A percentile compares a stretch with the other conserved stretches of the same genome.
Evolutionary conservation across 1,284 basidiomycete genomes (phyloP).

Genomic region (Malassezia japonica): DNA sequence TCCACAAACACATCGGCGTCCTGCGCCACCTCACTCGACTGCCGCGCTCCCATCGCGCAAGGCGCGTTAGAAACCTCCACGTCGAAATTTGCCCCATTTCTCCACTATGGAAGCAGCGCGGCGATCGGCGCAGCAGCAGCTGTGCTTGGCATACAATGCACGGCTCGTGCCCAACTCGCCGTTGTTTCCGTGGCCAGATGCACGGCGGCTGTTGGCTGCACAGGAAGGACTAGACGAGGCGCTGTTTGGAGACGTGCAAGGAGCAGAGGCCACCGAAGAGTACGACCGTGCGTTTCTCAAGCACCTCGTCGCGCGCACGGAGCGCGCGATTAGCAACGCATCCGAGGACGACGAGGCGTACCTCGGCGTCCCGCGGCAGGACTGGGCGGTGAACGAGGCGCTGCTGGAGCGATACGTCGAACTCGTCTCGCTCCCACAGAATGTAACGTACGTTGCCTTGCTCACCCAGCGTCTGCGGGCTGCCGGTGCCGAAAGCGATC

Average conservation of each 20-base stretch:
- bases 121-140: too few relatives aligned
- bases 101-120: too few relatives aligned
- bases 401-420: conserved; percentile 11
- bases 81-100: not conserved
- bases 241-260: not conserved
- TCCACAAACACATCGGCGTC: conserved; percentile 33
- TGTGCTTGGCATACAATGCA: conserved; percentile 14
- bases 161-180: conserved; percentile 9
- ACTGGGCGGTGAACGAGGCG: conserved; percentile 4
- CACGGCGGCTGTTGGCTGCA: not conserved
- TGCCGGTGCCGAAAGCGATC: not conserved
- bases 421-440: conserved; percentile 1
- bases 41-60: conserved; percentile 16
- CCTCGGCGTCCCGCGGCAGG: not conserved
- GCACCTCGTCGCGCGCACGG: conserved; percentile 12
- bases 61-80: not conserved
- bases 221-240: not conserved
- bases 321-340: not conserved
- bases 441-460: too few relatives aligned
- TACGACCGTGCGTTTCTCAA: conserved; percentile 15
- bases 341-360: not conserved
- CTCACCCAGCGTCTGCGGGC: too few relatives aligned
- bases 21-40: conserved; percentile 11
- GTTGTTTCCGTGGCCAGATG: conserved; percentile 12
- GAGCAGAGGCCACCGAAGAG: not conserved